A percentile compares a stretch with the other conserved stretches of the same genome.
phyloP scores from a whole-genome alignment of 2,329 filamentous ascomycete species.

The Aschersonia sp. region DNA sequence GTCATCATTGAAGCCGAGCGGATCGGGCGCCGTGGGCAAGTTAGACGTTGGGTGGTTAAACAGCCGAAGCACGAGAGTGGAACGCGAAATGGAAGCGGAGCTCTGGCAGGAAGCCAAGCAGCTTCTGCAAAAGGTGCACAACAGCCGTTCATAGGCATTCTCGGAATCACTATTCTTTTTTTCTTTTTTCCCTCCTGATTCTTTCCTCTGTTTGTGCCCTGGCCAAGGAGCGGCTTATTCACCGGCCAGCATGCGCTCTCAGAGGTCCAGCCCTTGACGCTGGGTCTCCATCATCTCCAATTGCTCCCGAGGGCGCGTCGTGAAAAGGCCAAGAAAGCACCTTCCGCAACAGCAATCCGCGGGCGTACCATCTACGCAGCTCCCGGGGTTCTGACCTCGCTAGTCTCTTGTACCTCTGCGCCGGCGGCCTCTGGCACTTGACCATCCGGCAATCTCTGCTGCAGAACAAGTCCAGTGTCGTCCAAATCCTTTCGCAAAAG shows the following conservation, averaged over 20 bases:
- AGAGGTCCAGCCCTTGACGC: background rate
- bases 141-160: background rate
- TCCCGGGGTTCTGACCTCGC: conserved; percentile 2
- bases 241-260: no score
- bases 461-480: conserved; percentile 1
- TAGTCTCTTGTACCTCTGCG: background rate
- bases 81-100: conserved; percentile 71
- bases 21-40: conserved; percentile 37
- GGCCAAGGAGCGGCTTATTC: no score
- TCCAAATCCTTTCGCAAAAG: conserved; percentile 3
- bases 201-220: no score
- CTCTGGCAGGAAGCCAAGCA: conserved; percentile 41
- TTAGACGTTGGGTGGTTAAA: conserved; percentile 86
- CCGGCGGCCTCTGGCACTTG: background rate
- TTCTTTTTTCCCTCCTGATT: no score
- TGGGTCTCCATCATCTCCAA: background rate
- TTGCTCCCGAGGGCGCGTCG: background rate
- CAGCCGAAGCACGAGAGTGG: conserved; percentile 67
- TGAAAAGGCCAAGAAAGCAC: no score
- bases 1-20: conserved; percentile 36
- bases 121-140: conserved; percentile 18
- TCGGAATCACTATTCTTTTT: no score
- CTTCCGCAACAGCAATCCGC: no score
- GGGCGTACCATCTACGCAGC: background rate
- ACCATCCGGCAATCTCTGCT: background rate